Evolutionary conservation across 164 flowering plant species (phyloP), one percentile per base, ranked within the genome.

Genomic region (Piper betle): DNA sequence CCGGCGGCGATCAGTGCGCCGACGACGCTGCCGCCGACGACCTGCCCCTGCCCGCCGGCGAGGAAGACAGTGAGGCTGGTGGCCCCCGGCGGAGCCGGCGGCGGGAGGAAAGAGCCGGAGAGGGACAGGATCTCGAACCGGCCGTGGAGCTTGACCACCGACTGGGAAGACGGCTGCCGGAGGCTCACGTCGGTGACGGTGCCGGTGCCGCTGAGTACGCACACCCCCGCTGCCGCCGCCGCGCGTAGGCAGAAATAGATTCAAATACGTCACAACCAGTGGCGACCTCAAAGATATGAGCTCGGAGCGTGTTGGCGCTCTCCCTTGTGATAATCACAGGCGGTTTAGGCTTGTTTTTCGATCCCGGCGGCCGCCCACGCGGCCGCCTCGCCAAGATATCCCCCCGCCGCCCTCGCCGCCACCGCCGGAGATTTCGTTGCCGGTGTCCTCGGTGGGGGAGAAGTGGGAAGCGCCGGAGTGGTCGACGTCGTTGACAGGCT

Each of bases 41-140:
- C 79, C 62, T 75, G 81, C 1, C 81, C 81, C 62, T 75, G 81
- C 5, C 75, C 79, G 1, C 79, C 81, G 15, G 81, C 77, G 50
- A 78, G 46, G n/a, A 60, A 78, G 20, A 78, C 64, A 0, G 79
- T 75, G 59, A 78, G 59, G 52, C 77, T 75, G 1, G 79, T 78
- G 3, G 79, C 81, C 3, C 81, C 77, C 0, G 77, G 79, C 7
- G 79, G 77, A 1, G 79, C 79, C 17, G 79, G 81, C 1, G 79
- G 81, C 2, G 81, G 81, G 55, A 78, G 61, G 60, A 75, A 75
- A 52, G 81, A 75, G 0, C 79, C 81, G 2, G 81, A 75, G 9
- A 78, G 60, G 2, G 81, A 78, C 8, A 78, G 56, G 50, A 78
- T 78, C 71, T 78, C 81, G 57, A 78, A 78, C 57, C 77, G 53